Base-by-base conservation (phyloP, 2,329 filamentous ascomycete genomes). In the Pleomassaria siparia region DNA sequence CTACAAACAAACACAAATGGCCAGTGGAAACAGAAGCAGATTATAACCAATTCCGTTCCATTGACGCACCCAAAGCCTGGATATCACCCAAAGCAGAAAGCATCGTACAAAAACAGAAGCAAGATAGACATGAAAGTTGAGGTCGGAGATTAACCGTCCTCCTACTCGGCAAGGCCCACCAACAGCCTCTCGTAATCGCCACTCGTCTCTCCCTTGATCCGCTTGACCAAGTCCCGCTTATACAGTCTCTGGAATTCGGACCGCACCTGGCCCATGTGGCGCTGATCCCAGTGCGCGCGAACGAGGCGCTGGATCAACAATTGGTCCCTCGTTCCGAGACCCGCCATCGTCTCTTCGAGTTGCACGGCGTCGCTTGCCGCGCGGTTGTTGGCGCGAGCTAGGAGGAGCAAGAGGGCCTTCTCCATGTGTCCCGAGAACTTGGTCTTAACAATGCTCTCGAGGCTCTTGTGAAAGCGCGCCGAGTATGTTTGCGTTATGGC, bases 371-470 rank as follows among this genome's bases (percentile, higher is more conserved):
- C 91, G 55, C 90, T 86, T 78, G 89, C 87, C 49, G 89, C 89
- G 56, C 87, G 89, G 71, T 96, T 90, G 5, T 82, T 75, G 2
- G 88, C 92, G 11, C 86, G 79, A 10, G 81, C 80, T n/a, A 96
- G 75, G 69, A 96, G 90, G 66, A 84, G 85, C 21, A 94, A 73
- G 1, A 97, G 80, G 0, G 90, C 90, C 13, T 89, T 82, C 67
- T 91, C 79, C 91, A 97, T 96, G 67, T 97, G 92, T 0, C 92
- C 92, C 0, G 86, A 88, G 72, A 96, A 96, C 62, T 94, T 85
- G 74, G 82, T 87, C 53, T 84, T 83, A 59, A 97, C 84, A 41
- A 90, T 85, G 26, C 83, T 80, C 54, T 89, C 85, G 2, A 97
- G 77, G 11, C 82, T 76, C 30, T 80, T 80, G 16, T 84, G 81